A percentile compares a stretch with the other conserved stretches of the same genome.
Evolutionary conservation across 2,329 filamentous ascomycete genomes (phyloP).

Genomic region (Pseudogymnoascus sp.): DNA sequence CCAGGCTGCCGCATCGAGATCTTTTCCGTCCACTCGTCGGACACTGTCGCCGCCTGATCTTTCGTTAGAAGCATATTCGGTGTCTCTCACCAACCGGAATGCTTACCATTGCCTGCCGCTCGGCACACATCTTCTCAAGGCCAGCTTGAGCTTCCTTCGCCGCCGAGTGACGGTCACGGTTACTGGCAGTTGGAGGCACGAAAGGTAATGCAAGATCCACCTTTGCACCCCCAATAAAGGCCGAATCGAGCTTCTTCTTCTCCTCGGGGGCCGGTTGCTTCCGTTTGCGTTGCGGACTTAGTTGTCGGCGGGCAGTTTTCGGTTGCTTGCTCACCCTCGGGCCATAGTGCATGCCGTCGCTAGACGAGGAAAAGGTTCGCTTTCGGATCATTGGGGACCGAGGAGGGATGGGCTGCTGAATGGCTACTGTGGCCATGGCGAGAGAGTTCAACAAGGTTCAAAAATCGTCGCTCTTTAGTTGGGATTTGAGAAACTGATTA

Average conservation of each 20-base stretch:
- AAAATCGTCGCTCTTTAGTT: neutral
- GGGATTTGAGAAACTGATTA: neutral
- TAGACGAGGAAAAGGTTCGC: neutral
- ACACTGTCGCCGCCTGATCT: constrained; percentile 16
- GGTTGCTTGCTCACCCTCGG: neutral
- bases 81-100: neutral
- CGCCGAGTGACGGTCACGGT: neutral
- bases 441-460: neutral
- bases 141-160: neutral
- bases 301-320: neutral
- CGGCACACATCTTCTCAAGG: constrained; percentile 1
- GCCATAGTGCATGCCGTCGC: constrained; percentile 1
- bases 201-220: neutral
- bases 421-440: constrained; percentile 13
- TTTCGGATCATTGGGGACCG: constrained; percentile 20
- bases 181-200: neutral
- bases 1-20: constrained; percentile 21
- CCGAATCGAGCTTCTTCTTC: constrained; percentile 4
- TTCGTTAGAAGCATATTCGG: neutral
- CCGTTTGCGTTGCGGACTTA: neutral
- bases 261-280: neutral
- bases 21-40: constrained; percentile 17
- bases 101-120: neutral
- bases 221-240: neutral
- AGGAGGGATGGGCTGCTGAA: constrained; percentile 24